Conservation (phyloP, 139 green algal genomes). For the Yamagishiella unicocca region DNA sequence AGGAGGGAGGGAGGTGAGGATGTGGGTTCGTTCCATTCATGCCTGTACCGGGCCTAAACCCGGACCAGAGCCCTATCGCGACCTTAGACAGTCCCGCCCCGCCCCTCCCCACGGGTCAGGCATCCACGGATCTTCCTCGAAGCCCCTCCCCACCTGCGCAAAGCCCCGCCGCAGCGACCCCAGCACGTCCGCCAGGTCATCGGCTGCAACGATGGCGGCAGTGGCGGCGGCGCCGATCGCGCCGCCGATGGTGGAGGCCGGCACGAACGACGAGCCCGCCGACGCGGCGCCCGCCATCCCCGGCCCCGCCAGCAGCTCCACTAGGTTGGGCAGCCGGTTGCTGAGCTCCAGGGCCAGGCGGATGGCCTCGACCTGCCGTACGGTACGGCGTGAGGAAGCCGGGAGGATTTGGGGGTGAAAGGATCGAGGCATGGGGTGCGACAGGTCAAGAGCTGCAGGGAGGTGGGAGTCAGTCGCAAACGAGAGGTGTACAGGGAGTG, state of each 20-base stretch:
- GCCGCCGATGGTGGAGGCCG: neutral
- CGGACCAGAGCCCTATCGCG: too few species aligned
- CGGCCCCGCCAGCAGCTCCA: slow-evolving; percentile 64
- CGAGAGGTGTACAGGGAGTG: too few species aligned
- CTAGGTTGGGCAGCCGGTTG: slow-evolving; percentile 69
- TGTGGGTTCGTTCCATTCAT: too few species aligned
- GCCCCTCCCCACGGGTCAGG: too few species aligned
- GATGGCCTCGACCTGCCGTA: slow-evolving; percentile 68
- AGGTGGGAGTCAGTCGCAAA: too few species aligned
- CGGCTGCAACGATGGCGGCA: neutral
- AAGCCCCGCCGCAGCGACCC: slow-evolving; percentile 58
- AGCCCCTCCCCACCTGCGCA: slow-evolving; percentile 41
- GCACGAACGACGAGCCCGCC: neutral
- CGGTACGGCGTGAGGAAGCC: neutral
- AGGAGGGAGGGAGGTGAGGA: too few species aligned
- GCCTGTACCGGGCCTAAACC: too few species aligned
- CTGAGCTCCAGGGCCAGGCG: slow-evolving; percentile 59
- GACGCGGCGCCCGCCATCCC: neutral
- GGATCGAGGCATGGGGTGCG: too few species aligned
- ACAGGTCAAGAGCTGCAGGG: too few species aligned
- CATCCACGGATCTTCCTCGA: too few species aligned
- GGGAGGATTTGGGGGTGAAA: too few species aligned
- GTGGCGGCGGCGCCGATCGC: neutral
- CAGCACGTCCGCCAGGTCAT: slow-evolving; percentile 33
- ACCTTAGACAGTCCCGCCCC: too few species aligned